Base-by-base conservation (phyloP, 495 filamentous ascomycete species). In the Penicillium paxilli region DNA sequence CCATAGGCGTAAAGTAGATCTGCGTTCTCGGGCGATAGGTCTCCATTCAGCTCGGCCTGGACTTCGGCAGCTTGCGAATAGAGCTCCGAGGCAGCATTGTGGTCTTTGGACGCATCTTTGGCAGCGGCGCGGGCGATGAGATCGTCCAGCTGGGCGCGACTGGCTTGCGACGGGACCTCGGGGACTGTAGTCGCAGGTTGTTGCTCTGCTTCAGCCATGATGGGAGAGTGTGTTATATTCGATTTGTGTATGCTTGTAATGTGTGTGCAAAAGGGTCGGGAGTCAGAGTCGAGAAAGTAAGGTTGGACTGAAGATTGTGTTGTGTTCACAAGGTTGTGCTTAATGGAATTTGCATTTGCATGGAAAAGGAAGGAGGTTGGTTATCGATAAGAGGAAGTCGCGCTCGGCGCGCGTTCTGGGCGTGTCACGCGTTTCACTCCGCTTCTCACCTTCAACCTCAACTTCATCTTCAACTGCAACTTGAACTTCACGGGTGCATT, bases 1-100 rank as follows among this genome's bases (percentile, higher is more conserved):
- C 95, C 94, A 72, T 99, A 99, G 48, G 87, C 81, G 68, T 91
- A 99, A 14, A 98, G 83, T 24, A 99, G 77, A 62, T 96, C 92
- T 14, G 92, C 93, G 59, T 99, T 98, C 26, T 88, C 84, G 5
- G 89, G 82, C 40, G 84, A 86, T 78, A 95, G 83, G 71, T 98
- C 95, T 64, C 93, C 94, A 72, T 97, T 91, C 65, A 96, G 78
- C 68, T 89, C 83, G 46, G 90, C 90, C 66, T 99, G 94, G 53
- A 97, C 76, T 66, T 94, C 91, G 35, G 89, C 88, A 16, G 94
- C 94, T 52, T 89, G 83, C 7, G 90, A 89, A 70, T 91, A 99
- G 38, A 89, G 72, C 65, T 98, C 94, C 19, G 91, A 83, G 22
- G 94, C 90, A 37, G 84, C 81, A 54, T 85, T 83, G 65, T 91